Conservation (phyloP, 768 basidiomycete genomes). For the Filobasidium floriforme region DNA sequence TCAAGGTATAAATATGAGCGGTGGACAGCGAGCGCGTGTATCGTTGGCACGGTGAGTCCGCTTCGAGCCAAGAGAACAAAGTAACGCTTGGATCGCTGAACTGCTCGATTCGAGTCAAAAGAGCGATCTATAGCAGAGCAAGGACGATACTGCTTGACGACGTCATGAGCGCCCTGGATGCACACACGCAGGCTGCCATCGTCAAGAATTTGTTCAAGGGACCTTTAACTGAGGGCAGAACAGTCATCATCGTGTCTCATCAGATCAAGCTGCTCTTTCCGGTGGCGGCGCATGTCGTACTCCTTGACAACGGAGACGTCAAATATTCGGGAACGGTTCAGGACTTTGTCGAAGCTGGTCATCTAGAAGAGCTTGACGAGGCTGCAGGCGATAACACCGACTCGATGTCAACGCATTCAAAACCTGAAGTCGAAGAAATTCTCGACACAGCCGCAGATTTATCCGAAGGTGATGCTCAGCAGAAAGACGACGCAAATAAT, state of each 20-base stretch:
- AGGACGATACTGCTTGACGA: constrained; percentile 77
- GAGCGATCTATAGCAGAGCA: constrained; percentile 62
- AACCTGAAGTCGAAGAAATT: too few species aligned
- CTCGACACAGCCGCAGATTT: too few species aligned
- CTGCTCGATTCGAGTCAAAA: too few species aligned
- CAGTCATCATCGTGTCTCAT: constrained; percentile 84
- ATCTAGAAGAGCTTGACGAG: constrained; percentile 58
- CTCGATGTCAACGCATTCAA: too few species aligned
- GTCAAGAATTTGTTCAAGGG: constrained; percentile 72
- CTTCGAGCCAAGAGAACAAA: too few species aligned
- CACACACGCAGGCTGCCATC: constrained; percentile 73
- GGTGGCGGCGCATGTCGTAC: constrained; percentile 69
- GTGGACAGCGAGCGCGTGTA: constrained; percentile 52
- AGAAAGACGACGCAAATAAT: too few species aligned
- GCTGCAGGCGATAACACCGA: too few species aligned
- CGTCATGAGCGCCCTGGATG: constrained; percentile 59
- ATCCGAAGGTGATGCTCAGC: too few species aligned
- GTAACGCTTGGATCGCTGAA: too few species aligned
- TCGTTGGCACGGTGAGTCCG: too few species aligned
- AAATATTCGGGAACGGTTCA: constrained; percentile 62
- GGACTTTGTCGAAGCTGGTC: constrained; percentile 60
- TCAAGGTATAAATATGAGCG: constrained; percentile 32
- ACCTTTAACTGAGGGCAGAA: constrained; percentile 67
- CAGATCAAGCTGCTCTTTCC: constrained; percentile 81
- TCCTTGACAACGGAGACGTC: constrained; percentile 55